Percentiles rank a stretch among this genome's conserved stretches.
These are phyloP conservation scores for Orbilia quercus DNA, from an alignment of 2,329 filamentous ascomycete species.

Conservation along the genomic window DNA sequence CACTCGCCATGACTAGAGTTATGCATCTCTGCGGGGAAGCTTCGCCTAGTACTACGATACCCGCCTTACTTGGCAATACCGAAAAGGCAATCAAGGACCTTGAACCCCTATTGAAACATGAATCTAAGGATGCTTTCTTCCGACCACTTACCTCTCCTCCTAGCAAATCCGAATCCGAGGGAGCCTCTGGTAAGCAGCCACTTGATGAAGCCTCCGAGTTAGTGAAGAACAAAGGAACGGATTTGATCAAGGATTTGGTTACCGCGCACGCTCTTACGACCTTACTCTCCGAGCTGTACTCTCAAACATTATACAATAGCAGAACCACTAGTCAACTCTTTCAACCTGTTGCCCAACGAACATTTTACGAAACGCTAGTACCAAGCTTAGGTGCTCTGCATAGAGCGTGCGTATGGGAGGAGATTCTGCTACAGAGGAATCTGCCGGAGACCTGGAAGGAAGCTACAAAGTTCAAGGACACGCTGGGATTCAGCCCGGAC, in stretches of 20 bases:
- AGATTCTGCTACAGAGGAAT: conserved; percentile 77
- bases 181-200: conserved; percentile 61
- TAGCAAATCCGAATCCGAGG: conserved; percentile 57
- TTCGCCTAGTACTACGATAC: conserved; percentile 82
- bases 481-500: conserved; percentile 52
- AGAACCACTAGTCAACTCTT: conserved; percentile 75
- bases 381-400: conserved; percentile 78
- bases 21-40: conserved; percentile 82
- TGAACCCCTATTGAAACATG: conserved; percentile 72
- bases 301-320: conserved; percentile 71
- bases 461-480: conserved; percentile 64
- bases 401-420: conserved; percentile 83
- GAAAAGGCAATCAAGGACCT: conserved; percentile 76
- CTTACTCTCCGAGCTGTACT: conserved; percentile 79
- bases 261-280: conserved; percentile 80
- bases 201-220: conserved; percentile 62
- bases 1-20: conserved; percentile 77
- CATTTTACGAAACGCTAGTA: conserved; percentile 59
- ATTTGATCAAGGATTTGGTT: conserved; percentile 80
- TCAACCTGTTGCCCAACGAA: conserved; percentile 70
- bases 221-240: conserved; percentile 73
- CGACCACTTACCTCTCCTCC: conserved; percentile 69
- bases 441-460: conserved; percentile 74
- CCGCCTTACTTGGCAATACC: conserved; percentile 80
- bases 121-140: conserved; percentile 73